Evolutionary conservation across 1,284 basidiomycete species (phyloP).

Genomic region (Ceratobasidium sp.): DNA sequence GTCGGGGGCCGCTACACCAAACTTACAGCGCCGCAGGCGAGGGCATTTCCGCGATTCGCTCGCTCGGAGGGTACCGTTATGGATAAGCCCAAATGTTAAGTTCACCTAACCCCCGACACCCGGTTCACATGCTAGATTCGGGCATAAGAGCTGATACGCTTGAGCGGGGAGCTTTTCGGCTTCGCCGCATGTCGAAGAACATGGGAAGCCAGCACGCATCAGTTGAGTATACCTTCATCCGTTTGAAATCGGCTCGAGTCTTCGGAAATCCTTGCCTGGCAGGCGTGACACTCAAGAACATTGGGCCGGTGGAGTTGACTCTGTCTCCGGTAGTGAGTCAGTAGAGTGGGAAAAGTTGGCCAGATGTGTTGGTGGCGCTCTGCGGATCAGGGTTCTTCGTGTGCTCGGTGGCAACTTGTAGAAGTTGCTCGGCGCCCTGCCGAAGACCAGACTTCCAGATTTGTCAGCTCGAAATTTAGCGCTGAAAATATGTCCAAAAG

Average conservation of each 20-base stretch:
- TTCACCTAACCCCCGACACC: too few relatives aligned
- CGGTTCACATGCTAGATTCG: background rate
- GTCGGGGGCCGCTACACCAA: too few relatives aligned
- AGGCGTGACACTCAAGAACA: too few relatives aligned
- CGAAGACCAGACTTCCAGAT: background rate
- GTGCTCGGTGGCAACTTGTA: background rate
- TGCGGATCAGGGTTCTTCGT: conserved; percentile 2
- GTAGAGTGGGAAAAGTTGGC: background rate
- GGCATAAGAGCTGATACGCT: background rate
- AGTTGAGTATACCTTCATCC: background rate
- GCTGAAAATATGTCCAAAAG: background rate
- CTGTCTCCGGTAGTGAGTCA: background rate
- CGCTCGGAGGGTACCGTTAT: background rate
- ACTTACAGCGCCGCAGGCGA: too few relatives aligned
- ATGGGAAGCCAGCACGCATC: background rate
- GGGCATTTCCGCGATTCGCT: background rate
- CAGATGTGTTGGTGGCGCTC: background rate
- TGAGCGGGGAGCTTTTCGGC: background rate
- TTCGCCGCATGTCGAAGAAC: conserved; percentile 3
- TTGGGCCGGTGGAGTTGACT: conserved; percentile 17
- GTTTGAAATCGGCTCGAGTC: conserved; percentile 8
- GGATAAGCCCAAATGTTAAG: background rate
- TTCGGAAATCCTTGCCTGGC: background rate
- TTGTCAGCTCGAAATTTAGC: background rate
- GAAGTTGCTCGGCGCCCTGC: background rate